These are phyloP conservation scores for Francoa sonchifolia DNA, from an alignment of 441 rosid species.

Conservation along the genomic window DNA sequence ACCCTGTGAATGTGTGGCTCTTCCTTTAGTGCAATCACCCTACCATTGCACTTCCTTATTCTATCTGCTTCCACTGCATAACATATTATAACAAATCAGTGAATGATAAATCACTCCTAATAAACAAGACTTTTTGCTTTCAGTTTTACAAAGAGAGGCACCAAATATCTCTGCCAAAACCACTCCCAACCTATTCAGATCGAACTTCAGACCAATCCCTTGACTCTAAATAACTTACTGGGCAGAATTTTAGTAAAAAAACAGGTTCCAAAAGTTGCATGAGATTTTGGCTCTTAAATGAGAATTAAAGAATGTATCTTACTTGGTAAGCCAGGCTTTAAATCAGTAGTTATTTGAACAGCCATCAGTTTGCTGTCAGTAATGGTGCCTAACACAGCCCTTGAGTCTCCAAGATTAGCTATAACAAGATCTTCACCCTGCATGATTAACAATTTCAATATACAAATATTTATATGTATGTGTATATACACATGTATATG, in stretches of 20 bases:
- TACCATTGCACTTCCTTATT: conserved; percentile 55
- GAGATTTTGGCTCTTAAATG: too few species aligned
- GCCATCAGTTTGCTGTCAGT: conserved; percentile 29
- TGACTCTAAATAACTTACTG: background rate
- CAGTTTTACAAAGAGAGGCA: too few species aligned
- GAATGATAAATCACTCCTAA: background rate
- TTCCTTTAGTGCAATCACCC: conserved; percentile 53
- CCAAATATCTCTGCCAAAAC: too few species aligned
- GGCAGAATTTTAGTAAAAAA: too few species aligned
- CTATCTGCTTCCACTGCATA: conserved; percentile 63
- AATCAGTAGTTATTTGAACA: conserved; percentile 57
- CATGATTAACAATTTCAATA: background rate
- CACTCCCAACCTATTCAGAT: too few species aligned
- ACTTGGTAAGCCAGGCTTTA: conserved; percentile 70
- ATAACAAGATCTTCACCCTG: conserved; percentile 64
- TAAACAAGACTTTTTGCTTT: background rate
- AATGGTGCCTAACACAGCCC: conserved; percentile 55
- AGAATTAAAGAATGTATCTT: conserved; percentile 15
- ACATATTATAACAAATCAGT: background rate
- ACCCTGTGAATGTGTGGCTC: conserved; percentile 69
- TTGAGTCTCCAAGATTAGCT: conserved; percentile 85
- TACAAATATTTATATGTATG: too few species aligned
- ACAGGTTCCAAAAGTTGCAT: too few species aligned
- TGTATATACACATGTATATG: too few species aligned
- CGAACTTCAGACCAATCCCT: background rate